Percentiles rank a stretch among this genome's conserved stretches.
Conservation (phyloP, 2,329 filamentous ascomycete genomes). For the Colletotrichum gloeosporioides region DNA sequence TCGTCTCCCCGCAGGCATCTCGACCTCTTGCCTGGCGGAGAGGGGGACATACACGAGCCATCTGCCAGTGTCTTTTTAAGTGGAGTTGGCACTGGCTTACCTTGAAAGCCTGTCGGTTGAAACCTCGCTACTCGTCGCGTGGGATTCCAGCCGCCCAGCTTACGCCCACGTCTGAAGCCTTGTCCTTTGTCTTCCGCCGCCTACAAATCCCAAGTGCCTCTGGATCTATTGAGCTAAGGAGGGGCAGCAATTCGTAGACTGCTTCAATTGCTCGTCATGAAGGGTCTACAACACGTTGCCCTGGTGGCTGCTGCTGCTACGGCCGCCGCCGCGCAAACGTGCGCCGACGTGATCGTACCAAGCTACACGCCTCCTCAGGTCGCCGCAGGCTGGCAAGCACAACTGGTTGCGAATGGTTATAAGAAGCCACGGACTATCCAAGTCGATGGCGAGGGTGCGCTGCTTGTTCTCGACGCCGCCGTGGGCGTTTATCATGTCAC, state of each 20-base stretch:
- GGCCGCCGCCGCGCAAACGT: slow-evolving; percentile 26
- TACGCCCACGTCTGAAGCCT: not conserved
- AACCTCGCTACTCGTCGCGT: not conserved
- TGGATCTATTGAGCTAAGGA: not conserved
- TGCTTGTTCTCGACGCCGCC: slow-evolving; percentile 51
- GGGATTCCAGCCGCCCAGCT: not conserved
- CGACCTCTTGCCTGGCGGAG: not conserved
- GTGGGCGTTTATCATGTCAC: slow-evolving; percentile 45
- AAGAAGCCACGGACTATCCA: slow-evolving; percentile 48
- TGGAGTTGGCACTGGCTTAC: not conserved
- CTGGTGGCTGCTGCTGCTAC: not conserved
- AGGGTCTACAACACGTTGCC: not conserved
- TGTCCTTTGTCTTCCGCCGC: not conserved
- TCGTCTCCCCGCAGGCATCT: slow-evolving; percentile 2
- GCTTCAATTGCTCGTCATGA: not conserved
- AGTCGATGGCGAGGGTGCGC: slow-evolving; percentile 49
- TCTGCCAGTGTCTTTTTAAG: not conserved
- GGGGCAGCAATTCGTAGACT: not conserved
- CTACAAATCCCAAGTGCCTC: not conserved
- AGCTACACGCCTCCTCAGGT: slow-evolving; percentile 41
- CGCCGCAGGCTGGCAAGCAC: slow-evolving; percentile 48
- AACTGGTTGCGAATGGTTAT: slow-evolving; percentile 47
- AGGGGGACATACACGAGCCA: not conserved
- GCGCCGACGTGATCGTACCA: slow-evolving; percentile 39
- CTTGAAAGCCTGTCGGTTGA: not conserved